phyloP scores from a whole-genome alignment of 75 land plant species.

The Cupressus sempervirens region DNA sequence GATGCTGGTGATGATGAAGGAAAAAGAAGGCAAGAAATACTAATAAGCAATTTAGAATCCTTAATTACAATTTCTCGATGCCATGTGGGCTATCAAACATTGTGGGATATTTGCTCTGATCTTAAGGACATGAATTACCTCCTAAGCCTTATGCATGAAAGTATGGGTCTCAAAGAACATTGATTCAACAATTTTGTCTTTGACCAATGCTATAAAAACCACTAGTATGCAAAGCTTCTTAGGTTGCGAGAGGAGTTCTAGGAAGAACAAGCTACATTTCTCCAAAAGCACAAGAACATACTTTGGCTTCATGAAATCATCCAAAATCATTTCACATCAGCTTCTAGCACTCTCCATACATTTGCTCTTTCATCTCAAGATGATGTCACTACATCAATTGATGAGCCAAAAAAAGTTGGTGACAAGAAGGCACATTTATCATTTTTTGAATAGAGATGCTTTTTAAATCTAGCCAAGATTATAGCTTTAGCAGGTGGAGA shows the following conservation, averaged over 20 bases:
- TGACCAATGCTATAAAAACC: slow-evolving; percentile 50
- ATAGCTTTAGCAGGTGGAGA: slow-evolving; percentile 78
- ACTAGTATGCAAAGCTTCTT: slow-evolving; percentile 68
- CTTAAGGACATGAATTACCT: slow-evolving; percentile 68
- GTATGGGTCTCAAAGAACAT: slow-evolving; percentile 80
- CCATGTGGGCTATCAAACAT: slow-evolving; percentile 80
- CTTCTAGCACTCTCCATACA: slow-evolving; percentile 81
- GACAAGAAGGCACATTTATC: not conserved
- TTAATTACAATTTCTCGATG: slow-evolving; percentile 67
- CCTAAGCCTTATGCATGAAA: slow-evolving; percentile 81
- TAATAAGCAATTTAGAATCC: slow-evolving; percentile 40
- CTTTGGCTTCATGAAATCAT: slow-evolving; percentile 93
- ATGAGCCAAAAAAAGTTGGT: slow-evolving; percentile 7
- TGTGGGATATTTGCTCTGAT: slow-evolving; percentile 83
- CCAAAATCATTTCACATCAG: slow-evolving; percentile 61
- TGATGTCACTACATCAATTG: slow-evolving; percentile 8
- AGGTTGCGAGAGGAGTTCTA: slow-evolving; percentile 96
- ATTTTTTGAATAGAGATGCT: slow-evolving; percentile 53
- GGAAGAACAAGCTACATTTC: slow-evolving; percentile 78
- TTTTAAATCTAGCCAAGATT: slow-evolving; percentile 83
- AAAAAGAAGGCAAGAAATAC: slow-evolving; percentile 34
- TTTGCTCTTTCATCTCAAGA: slow-evolving; percentile 65
- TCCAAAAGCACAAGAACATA: slow-evolving; percentile 66
- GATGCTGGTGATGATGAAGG: slow-evolving; percentile 23
- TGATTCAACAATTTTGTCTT: slow-evolving; percentile 95